phyloP scores from a whole-genome alignment of 176 grass and related monocot species.

The Raddia guianensis region DNA sequence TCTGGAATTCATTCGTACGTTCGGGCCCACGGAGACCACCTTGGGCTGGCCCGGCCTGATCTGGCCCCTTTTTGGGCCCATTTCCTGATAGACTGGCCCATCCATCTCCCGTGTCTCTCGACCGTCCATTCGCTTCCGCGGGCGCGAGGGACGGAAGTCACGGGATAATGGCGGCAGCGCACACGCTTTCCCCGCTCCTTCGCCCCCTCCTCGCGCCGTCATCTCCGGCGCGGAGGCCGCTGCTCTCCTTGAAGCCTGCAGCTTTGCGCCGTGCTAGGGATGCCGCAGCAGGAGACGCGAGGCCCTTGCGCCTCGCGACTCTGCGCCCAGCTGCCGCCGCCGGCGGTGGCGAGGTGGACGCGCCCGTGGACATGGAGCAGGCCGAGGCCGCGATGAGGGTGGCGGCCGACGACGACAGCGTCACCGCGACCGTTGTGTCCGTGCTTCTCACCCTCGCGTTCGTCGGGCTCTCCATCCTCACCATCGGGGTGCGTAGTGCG shows the following conservation, averaged over 20 bases:
- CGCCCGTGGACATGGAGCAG: conserved; percentile 38
- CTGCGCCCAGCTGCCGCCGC: conserved; percentile 20
- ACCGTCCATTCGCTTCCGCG: conserved; percentile 37
- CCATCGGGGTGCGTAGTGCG: conserved; percentile 46
- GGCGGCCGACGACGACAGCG: conserved; percentile 49
- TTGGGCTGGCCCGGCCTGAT: neutral
- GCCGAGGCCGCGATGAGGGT: conserved; percentile 49
- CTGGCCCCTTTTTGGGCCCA: neutral
- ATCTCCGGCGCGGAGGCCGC: neutral
- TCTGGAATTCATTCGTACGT: conserved; percentile 41
- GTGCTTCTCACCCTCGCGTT: conserved; percentile 57
- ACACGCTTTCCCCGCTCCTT: conserved; percentile 16
- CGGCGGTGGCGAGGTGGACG: conserved; percentile 30
- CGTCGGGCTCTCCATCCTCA: conserved; percentile 63
- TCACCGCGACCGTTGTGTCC: conserved; percentile 54
- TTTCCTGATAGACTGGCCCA: conserved; percentile 3
- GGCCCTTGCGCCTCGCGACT: conserved; percentile 31
- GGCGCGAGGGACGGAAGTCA: conserved; percentile 38
- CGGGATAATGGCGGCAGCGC: conserved; percentile 52
- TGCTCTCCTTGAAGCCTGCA: neutral
- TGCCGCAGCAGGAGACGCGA: neutral
- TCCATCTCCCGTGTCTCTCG: conserved; percentile 27
- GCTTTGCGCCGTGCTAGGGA: neutral
- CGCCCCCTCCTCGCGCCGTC: conserved; percentile 37
- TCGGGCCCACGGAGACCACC: neutral